Conservation (phyloP, 2,329 filamentous ascomycete genomes). For the Paecilomyces fulvus region DNA sequence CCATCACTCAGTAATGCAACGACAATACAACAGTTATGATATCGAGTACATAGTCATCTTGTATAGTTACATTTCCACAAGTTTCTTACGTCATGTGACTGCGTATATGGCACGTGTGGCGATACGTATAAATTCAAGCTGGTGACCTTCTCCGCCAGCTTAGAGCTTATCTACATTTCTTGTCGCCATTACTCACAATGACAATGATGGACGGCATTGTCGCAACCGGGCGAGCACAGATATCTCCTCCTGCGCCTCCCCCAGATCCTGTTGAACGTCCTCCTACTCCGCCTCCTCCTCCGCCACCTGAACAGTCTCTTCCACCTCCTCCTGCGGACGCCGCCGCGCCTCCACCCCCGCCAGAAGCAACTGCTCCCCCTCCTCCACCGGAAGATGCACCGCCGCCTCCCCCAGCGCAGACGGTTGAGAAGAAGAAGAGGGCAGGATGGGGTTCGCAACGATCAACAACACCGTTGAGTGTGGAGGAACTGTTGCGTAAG, state of each 20-base stretch:
- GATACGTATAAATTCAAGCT: not conserved
- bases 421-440: constrained; percentile 40
- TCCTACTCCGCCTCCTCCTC: constrained; percentile 31
- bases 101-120: not conserved
- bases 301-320: constrained; percentile 28
- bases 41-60: not conserved
- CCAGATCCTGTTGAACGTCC: constrained; percentile 28
- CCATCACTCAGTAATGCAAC: no score
- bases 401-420: constrained; percentile 33
- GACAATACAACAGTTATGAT: no score
- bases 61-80: not conserved
- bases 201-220: constrained; percentile 26
- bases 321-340: constrained; percentile 35
- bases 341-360: constrained; percentile 34
- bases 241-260: constrained; percentile 23
- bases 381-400: constrained; percentile 35
- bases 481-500: constrained; percentile 76
- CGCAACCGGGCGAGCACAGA: constrained; percentile 18
- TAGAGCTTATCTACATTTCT: not conserved
- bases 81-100: not conserved
- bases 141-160: not conserved
- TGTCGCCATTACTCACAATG: not conserved
- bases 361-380: constrained; percentile 29
- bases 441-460: constrained; percentile 42
- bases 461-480: constrained; percentile 54